Evolutionary conservation across 2,329 filamentous ascomycete species (phyloP).

Genomic region (Penicillium sp.): DNA sequence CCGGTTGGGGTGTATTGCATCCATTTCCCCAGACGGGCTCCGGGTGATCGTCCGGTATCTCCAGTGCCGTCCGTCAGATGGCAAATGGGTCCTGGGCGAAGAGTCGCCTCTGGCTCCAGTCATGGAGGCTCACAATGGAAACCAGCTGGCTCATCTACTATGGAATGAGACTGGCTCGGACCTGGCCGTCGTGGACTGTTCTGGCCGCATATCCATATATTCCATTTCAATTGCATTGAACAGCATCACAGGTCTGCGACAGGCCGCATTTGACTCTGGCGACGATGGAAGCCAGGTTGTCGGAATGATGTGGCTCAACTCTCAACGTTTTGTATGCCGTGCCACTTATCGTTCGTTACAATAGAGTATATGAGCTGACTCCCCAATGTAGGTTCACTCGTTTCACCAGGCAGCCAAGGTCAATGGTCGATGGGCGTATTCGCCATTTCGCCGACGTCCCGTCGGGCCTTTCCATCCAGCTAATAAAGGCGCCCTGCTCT

Average conservation of each 20-base stretch:
- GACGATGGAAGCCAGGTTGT: conserved; percentile 78
- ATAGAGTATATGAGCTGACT: conserved; percentile 2
- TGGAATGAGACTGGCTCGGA: conserved; percentile 81
- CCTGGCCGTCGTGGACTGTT: conserved; percentile 78
- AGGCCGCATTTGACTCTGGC: conserved; percentile 66
- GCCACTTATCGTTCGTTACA: neutral
- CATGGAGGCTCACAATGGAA: conserved; percentile 62
- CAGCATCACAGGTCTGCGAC: conserved; percentile 63
- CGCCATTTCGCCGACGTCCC: conserved; percentile 65
- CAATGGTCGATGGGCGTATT: conserved; percentile 67
- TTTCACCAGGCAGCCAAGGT: conserved; percentile 65
- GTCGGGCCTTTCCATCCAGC: conserved; percentile 69
- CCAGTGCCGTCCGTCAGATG: conserved; percentile 67
- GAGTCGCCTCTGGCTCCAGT: conserved; percentile 66
- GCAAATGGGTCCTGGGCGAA: conserved; percentile 74
- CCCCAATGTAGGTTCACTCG: conserved; percentile 37
- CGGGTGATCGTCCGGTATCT: conserved; percentile 73
- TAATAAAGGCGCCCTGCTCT: conserved; percentile 72
- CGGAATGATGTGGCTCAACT: conserved; percentile 80
- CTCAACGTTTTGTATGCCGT: conserved; percentile 52
- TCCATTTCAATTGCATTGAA: conserved; percentile 74
- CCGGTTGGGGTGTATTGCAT: conserved; percentile 80
- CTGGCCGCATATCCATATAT: conserved; percentile 75
- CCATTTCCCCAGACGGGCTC: conserved; percentile 71
- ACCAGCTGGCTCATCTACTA: conserved; percentile 74